These are phyloP conservation scores for Lodderomyces pseudojiufengensis DNA, from an alignment of 1,139 yeast species.

Conservation along the genomic window DNA sequence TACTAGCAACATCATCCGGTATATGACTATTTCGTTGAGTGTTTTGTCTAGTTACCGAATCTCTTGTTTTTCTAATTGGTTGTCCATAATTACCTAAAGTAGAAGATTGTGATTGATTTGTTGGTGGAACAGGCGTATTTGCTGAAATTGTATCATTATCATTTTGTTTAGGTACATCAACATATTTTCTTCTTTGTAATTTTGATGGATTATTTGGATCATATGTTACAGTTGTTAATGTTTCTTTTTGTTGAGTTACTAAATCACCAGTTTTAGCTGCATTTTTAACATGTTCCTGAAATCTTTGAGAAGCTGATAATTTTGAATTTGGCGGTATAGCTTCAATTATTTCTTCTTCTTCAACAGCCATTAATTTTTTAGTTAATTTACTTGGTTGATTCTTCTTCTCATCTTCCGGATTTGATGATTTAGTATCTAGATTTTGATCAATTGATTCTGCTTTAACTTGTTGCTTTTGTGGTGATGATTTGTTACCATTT, in stretches of 20 bases:
- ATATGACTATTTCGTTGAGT: slow-evolving; percentile 31
- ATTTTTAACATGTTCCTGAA: slow-evolving; percentile 38
- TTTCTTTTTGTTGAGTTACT: slow-evolving; percentile 39
- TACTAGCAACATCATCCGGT: slow-evolving; percentile 6
- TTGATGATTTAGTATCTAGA: background rate
- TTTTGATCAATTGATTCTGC: slow-evolving; percentile 5
- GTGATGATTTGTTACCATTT: slow-evolving; percentile 12
- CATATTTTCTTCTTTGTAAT: slow-evolving; percentile 22
- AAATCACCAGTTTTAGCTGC: slow-evolving; percentile 40
- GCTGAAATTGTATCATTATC: background rate
- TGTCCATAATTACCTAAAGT: slow-evolving; percentile 1
- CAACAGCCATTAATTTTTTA: slow-evolving; percentile 20
- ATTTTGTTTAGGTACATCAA: slow-evolving; percentile 11
- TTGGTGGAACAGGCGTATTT: slow-evolving; percentile 3
- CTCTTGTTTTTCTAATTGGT: slow-evolving; percentile 21
- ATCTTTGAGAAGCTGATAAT: slow-evolving; percentile 38
- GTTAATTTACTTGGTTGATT: slow-evolving; percentile 10
- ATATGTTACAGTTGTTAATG: slow-evolving; percentile 33
- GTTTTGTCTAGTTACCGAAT: slow-evolving; percentile 31
- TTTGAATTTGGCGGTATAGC: slow-evolving; percentile 12
- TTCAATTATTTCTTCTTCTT: slow-evolving; percentile 24
- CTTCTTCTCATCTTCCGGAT: background rate
- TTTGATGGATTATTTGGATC: slow-evolving; percentile 41
- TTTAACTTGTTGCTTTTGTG: slow-evolving; percentile 6
- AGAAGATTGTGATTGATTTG: slow-evolving; percentile 7